Base-by-base conservation (phyloP, 202 grass and related monocot species). In the Schoenoplectus triqueter region DNA sequence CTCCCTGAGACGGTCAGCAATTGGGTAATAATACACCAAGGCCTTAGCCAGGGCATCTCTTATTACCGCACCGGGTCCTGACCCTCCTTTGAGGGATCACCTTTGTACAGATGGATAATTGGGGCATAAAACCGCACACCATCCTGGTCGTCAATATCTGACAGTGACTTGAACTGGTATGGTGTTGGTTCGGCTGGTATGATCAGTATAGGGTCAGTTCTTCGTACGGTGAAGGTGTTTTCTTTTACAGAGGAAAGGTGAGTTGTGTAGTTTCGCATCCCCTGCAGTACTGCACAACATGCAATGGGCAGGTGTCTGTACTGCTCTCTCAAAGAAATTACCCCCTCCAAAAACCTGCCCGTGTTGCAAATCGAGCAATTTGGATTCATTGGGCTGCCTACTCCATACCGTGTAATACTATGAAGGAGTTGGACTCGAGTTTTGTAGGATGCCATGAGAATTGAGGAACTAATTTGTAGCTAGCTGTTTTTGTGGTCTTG, bases 11-110 rank as follows among this genome's bases (percentile, higher is more conserved):
- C 94, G 88, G 44, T 92, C 94, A 0, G 94, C 92, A 31, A 97
- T 65, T 0, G 94, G 92, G 44, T 97, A 97, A 88, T 97, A 97
- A 70, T 86, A 68, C 54, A 97, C 91, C 56, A 97, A 88, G 4
- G 86, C 89, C 88, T 86, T 87, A 21, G 82, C 86, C 1, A 97
- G 20, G 2, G 90, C 94, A 5, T 60, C 87, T 31, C 59, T 82
- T 67, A 94, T 44, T 7, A 85, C 87, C 66, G 44, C 74, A 13
- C 87, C 11, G 71, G 90, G 55, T 97, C 65, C 0, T 74, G 68
- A 2, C 62, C 49, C 7, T 7, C 31, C 19, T 56, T 39, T 11
- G n/a, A 55, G 5, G 46, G 56, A 7, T 63, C 31, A 51, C 41
- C 11, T 49, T 84, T 78, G 47, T 86, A 89, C 49, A 89, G 80